Percentiles rank a stretch among this genome's conserved stretches.
These are phyloP conservation scores for Xerophyta viscosa DNA, from an alignment of 106 monocot genomes.

Conservation along the genomic window DNA sequence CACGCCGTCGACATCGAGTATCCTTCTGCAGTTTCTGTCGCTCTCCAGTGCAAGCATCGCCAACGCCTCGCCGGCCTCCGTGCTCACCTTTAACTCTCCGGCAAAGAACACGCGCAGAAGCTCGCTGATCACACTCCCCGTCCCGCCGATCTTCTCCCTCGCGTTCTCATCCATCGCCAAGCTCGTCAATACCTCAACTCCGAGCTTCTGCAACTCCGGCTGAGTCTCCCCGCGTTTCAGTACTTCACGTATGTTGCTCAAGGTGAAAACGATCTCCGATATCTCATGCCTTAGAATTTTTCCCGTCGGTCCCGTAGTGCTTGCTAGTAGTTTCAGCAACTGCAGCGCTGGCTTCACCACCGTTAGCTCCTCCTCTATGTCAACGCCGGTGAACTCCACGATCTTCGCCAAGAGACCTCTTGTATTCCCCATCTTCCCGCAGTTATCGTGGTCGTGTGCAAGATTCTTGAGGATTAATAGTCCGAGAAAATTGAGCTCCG, in stretches of 20 bases:
- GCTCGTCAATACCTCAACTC: conserved; percentile 48
- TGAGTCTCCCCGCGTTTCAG: conserved; percentile 28
- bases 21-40: conserved; percentile 33
- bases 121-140: conserved; percentile 37
- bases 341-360: conserved; percentile 39
- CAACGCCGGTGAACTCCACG: conserved; percentile 46
- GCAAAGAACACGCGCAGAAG: conserved; percentile 26
- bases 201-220: conserved; percentile 37
- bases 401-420: conserved; percentile 62
- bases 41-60: conserved; percentile 71
- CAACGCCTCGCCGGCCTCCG: conserved; percentile 57
- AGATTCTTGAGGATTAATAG: conserved; percentile 71
- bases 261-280: conserved; percentile 60
- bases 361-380: conserved; percentile 15
- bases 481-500: conserved; percentile 42
- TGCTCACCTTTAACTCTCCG: conserved; percentile 7
- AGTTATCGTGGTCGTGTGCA: conserved; percentile 63
- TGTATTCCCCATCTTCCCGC: conserved; percentile 65
- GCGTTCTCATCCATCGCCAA: conserved; percentile 54
- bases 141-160: conserved; percentile 45
- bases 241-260: conserved; percentile 55
- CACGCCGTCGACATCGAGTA: conserved; percentile 22
- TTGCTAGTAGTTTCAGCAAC: conserved; percentile 38
- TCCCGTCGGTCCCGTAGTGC: conserved; percentile 29
- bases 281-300: conserved; percentile 40